Evolutionary conservation across 306 rosid genomes (phyloP).

Genomic region (Amphicarpaea edgeworthii): DNA sequence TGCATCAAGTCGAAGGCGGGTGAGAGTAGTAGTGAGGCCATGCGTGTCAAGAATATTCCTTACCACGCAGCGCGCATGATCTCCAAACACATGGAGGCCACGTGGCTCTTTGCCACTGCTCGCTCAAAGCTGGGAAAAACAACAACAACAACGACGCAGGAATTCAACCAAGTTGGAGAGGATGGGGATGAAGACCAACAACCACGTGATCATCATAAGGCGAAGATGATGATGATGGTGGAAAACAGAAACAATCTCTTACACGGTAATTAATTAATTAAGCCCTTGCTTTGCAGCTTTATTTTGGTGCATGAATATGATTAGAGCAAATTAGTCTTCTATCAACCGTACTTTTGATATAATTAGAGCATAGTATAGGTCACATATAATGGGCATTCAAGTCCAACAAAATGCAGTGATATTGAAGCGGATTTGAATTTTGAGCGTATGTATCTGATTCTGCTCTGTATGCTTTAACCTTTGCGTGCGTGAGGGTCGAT

Average conservation of each 20-base stretch:
- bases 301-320: not conserved
- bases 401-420: not conserved
- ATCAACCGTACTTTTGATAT: not conserved
- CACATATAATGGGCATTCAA: not conserved
- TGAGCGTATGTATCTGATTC: constrained; percentile 12
- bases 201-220: constrained; percentile 21
- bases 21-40: not conserved
- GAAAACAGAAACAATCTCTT: constrained; percentile 42
- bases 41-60: constrained; percentile 57
- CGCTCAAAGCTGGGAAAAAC: constrained; percentile 48
- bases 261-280: constrained; percentile 49
- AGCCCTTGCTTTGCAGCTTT: constrained; percentile 18
- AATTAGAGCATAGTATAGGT: not conserved
- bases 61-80: constrained; percentile 69
- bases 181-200: constrained; percentile 38
- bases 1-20: constrained; percentile 52
- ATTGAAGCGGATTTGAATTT: constrained; percentile 43
- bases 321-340: not conserved
- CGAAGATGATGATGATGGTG: constrained; percentile 47
- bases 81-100: constrained; percentile 75
- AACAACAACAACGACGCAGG: too few species aligned
- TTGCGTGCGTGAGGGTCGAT: constrained; percentile 34
- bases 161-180: constrained; percentile 32
- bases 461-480: not conserved
- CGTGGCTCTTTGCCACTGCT: constrained; percentile 69